Base-by-base conservation (phyloP, 352 stramenopile species). In the Phytophthora cactorum region DNA sequence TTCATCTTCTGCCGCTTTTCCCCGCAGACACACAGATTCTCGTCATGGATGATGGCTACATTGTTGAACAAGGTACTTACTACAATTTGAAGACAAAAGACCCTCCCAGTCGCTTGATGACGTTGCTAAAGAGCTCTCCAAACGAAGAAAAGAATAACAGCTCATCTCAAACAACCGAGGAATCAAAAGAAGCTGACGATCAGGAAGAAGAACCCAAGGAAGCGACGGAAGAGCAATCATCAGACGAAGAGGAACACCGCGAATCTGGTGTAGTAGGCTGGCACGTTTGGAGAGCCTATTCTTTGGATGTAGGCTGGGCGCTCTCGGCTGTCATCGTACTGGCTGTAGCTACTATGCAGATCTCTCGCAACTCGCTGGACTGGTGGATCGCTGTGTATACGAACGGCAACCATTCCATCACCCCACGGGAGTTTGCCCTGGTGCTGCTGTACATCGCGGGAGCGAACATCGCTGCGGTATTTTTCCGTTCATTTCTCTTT, bases 371-470 rank as follows among this genome's bases (percentile, higher is more conserved):
- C 29, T 84, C 77, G 0, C 69, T 97, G 2, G 86, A 92, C 67
- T 94, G 79, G 77, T 97, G 89, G 88, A 88, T 96, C 29, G 85
- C 88, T 5, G 75, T 84, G 68, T 95, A 93, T 61, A 93, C 83
- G 12, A 93, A 90, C 51, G 59, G 62, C 4, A 81, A 84, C 12
- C 81, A 90, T 57, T 70, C 51, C 11, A 80, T 93, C 25, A 72
- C 84, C 0, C 75, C 84, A 0, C 38, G 60, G 5, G 44, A 66
- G 7, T 95, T 96, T 64, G 82, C 79, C 0, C 65, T 77, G 39
- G 77, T 86, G 5, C 62, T 96, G 32, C 29, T 91, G 4, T 80
- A 77, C 38, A 92, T 96, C 55, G 82, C 88, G 6, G 59, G 75
- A 5, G 74, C 79, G 9, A 95, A 96, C 50, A 89, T 85, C 39